These are phyloP conservation scores for Boletus subcaerulescens DNA, from an alignment of 768 basidiomycete species.

Conservation along the genomic window DNA sequence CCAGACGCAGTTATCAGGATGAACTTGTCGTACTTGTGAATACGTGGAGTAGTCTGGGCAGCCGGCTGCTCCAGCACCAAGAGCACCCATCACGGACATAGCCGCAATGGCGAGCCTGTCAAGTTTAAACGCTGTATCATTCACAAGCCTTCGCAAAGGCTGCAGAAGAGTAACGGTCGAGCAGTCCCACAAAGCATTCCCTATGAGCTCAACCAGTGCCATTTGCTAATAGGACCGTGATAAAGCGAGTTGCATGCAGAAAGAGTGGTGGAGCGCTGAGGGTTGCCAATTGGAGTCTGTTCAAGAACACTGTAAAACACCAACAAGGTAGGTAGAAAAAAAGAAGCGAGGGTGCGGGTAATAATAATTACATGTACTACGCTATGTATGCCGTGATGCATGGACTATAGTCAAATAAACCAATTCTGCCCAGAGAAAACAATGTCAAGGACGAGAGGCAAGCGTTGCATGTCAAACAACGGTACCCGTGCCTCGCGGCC, in stretches of 20 bases:
- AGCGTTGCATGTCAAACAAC: background rate
- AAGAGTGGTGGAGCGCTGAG: no score
- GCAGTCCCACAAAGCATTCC: conserved; percentile 3
- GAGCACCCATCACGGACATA: conserved; percentile 21
- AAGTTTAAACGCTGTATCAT: conserved; percentile 22
- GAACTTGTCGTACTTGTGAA: conserved; percentile 42
- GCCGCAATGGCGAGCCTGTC: conserved; percentile 17
- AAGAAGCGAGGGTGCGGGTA: background rate
- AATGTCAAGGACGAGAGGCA: background rate
- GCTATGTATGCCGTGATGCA: conserved; percentile 5
- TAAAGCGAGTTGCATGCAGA: background rate
- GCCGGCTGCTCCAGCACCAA: conserved; percentile 22
- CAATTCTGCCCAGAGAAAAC: background rate
- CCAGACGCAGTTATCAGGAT: background rate
- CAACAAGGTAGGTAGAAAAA: no score
- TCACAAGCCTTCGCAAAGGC: conserved; percentile 8
- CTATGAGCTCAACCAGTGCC: conserved; percentile 9
- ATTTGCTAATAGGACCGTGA: background rate
- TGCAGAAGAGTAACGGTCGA: background rate
- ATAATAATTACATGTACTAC: conserved; percentile 5
- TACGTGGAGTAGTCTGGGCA: conserved; percentile 65
- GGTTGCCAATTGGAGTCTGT: no score
- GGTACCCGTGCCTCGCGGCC: background rate
- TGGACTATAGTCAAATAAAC: conserved; percentile 10
- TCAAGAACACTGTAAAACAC: no score